Conservation (phyloP, 2,329 filamentous ascomycete genomes). For the Penicillium sp. region DNA sequence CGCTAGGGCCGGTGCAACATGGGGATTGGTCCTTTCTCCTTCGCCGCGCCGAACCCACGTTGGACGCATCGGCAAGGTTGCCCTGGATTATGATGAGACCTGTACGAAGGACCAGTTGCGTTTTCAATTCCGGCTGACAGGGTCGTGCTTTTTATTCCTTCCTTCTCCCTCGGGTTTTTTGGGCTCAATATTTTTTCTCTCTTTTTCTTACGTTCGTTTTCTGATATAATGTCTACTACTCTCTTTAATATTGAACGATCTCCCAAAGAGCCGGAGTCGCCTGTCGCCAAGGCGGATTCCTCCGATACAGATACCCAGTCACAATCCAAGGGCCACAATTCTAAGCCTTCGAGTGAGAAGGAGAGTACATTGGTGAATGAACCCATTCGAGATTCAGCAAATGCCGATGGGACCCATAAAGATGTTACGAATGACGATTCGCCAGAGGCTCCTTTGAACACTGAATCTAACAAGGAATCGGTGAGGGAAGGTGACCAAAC, state of each 20-base stretch:
- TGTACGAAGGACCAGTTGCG: constrained; percentile 16
- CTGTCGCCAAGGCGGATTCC: constrained; percentile 1
- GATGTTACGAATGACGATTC: constrained; percentile 4
- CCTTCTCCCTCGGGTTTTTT: neutral
- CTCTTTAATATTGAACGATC: constrained; percentile 11
- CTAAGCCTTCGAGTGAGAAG: constrained; percentile 20
- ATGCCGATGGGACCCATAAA: constrained; percentile 6
- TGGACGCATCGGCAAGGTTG: constrained; percentile 17
- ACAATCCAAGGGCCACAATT: constrained; percentile 1
- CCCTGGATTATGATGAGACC: constrained; percentile 18
- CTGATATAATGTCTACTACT: constrained; percentile 10
- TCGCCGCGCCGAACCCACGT: constrained; percentile 2
- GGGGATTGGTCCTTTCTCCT: constrained; percentile 7
- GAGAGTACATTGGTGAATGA: constrained; percentile 20
- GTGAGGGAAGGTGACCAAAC: constrained; percentile 5
- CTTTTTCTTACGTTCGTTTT: neutral
- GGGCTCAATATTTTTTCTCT: neutral
- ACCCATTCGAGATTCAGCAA: constrained; percentile 1
- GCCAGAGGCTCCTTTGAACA: constrained; percentile 14
- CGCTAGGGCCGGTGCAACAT: neutral
- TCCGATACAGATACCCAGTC: constrained; percentile 6
- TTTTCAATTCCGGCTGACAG: constrained; percentile 9
- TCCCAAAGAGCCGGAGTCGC: constrained; percentile 8
- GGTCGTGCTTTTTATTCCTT: constrained; percentile 3
- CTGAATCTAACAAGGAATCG: constrained; percentile 9